phyloP scores from a whole-genome alignment of 192 early-diverging fungal species.

The Coemansia umbellata region DNA sequence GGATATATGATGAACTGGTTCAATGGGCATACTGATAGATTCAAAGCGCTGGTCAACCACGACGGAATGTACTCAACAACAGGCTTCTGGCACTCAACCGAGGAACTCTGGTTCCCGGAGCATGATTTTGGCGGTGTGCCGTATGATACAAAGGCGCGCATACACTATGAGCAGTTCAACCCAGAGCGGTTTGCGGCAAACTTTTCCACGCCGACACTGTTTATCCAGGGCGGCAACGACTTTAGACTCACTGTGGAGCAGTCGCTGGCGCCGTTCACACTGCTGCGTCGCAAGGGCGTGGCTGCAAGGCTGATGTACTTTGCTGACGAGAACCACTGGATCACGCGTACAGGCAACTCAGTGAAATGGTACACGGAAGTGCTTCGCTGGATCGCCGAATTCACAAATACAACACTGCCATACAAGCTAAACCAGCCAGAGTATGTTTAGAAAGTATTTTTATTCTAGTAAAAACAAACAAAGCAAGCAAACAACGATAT shows the following conservation, averaged over 20 bases:
- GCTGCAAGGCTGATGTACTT: slow-evolving; percentile 66
- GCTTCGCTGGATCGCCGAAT: slow-evolving; percentile 52
- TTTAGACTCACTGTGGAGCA: slow-evolving; percentile 63
- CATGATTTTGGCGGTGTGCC: slow-evolving; percentile 71
- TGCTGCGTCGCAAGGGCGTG: slow-evolving; percentile 64
- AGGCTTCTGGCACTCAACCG: slow-evolving; percentile 59
- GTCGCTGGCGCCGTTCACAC: slow-evolving; percentile 67
- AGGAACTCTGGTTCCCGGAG: slow-evolving; percentile 78
- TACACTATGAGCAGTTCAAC: slow-evolving; percentile 60
- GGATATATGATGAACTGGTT: slow-evolving; percentile 86
- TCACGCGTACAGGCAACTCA: slow-evolving; percentile 61
- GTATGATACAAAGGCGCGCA: slow-evolving; percentile 46
- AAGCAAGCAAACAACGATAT: not conserved
- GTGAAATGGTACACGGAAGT: slow-evolving; percentile 66
- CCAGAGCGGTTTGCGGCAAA: slow-evolving; percentile 61
- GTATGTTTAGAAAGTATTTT: not conserved
- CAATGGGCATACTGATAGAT: slow-evolving; percentile 67
- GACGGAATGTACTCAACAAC: slow-evolving; percentile 68
- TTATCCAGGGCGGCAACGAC: slow-evolving; percentile 68
- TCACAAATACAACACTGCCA: slow-evolving; percentile 23
- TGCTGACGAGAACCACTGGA: slow-evolving; percentile 69
- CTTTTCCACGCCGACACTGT: slow-evolving; percentile 71
- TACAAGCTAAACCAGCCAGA: slow-evolving; percentile 3
- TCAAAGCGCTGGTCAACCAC: slow-evolving; percentile 65
- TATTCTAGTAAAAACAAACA: not conserved